Evolutionary conservation across 139 green algal species (phyloP).

Genomic region (Chlorella sorokiniana): DNA sequence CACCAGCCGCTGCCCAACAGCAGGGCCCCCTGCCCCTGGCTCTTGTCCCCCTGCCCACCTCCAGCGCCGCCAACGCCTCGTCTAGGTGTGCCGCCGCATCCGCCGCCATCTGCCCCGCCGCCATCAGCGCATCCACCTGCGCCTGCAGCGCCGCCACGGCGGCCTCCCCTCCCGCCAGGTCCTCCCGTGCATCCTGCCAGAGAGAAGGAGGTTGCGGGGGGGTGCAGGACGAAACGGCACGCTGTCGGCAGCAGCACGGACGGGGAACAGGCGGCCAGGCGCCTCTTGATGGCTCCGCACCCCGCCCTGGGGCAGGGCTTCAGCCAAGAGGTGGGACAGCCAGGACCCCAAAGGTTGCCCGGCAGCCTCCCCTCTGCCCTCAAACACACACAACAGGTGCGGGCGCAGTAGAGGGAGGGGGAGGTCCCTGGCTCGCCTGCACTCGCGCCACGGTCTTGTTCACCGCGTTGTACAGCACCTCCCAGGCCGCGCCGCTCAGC

Average conservation of each 20-base stretch:
- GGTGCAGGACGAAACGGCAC: background rate
- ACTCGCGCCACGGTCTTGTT: conserved; percentile 55
- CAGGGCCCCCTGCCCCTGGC: too few relatives aligned
- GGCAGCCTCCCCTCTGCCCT: too few relatives aligned
- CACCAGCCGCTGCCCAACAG: background rate
- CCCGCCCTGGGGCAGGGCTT: background rate
- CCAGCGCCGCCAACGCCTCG: background rate
- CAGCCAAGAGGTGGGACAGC: too few relatives aligned
- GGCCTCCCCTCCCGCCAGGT: background rate
- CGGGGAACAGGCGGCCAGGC: background rate
- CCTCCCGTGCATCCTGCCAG: conserved; percentile 24
- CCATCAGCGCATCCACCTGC: conserved; percentile 28
- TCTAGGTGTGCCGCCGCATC: conserved; percentile 16
- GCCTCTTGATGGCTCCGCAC: too few relatives aligned
- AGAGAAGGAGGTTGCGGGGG: background rate
- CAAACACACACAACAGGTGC: too few relatives aligned
- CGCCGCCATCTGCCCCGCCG: conserved; percentile 9
- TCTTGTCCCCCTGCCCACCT: background rate
- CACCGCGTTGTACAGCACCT: conserved; percentile 48
- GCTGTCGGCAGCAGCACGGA: background rate
- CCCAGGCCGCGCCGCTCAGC: conserved; percentile 44
- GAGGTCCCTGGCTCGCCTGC: conserved; percentile 29
- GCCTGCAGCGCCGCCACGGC: conserved; percentile 6
- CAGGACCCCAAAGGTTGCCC: too few relatives aligned
- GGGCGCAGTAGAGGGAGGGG: too few relatives aligned